Conservation (phyloP, 2,329 filamentous ascomycete species). For the Sarocladium brachiariae region DNA sequence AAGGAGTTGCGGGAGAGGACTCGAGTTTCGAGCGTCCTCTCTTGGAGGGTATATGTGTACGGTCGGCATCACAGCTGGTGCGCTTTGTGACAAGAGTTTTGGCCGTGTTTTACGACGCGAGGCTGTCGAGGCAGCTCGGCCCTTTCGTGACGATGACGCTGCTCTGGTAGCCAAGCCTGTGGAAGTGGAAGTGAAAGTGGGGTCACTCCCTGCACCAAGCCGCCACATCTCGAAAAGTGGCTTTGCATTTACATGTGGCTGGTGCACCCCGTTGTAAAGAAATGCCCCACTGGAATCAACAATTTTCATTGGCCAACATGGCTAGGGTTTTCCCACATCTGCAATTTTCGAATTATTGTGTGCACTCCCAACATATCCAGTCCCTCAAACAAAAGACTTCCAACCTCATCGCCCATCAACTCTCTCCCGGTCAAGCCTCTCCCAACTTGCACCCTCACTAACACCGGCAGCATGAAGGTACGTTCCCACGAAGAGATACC, state of each 20-base stretch:
- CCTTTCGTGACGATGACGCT: neutral
- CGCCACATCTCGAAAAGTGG: conserved; percentile 9
- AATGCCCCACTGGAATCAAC: neutral
- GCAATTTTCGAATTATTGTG: conserved; percentile 29
- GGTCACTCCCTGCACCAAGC: neutral
- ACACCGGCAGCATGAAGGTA: conserved; percentile 45
- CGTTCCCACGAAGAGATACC: conserved; percentile 13
- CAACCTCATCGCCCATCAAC: conserved; percentile 24
- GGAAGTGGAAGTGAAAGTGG: neutral
- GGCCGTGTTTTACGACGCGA: no score
- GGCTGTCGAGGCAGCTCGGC: neutral
- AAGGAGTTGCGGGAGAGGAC: conserved; percentile 70
- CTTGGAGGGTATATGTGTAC: conserved; percentile 34
- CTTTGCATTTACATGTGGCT: conserved; percentile 1
- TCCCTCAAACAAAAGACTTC: conserved; percentile 10
- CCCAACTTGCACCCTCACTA: conserved; percentile 35
- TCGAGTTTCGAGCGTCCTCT: conserved; percentile 20
- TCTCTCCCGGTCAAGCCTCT: conserved; percentile 32
- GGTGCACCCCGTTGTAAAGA: neutral
- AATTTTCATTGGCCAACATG: conserved; percentile 29
- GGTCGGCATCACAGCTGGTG: conserved; percentile 25
- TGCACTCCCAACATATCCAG: conserved; percentile 21
- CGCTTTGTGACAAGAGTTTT: neutral
- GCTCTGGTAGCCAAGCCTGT: no score
- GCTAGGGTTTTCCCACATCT: conserved; percentile 12